Conservation (phyloP, 306 rosid species). For the Inga laurina region DNA sequence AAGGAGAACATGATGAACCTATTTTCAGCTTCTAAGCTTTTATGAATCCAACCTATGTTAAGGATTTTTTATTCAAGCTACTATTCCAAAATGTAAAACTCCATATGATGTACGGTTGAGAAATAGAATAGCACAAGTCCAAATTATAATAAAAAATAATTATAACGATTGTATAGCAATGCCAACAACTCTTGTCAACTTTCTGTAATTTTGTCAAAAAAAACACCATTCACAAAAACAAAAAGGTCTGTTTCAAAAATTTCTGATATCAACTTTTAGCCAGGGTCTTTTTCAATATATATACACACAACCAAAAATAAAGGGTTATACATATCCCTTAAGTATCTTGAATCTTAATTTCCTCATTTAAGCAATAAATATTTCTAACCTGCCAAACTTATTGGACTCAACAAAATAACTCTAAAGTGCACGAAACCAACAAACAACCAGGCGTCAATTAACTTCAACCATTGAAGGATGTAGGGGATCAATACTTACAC, state of each 20-base stretch:
- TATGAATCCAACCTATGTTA: not conserved
- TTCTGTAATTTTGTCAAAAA: not conserved
- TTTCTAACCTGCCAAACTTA: constrained; percentile 7
- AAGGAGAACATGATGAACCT: constrained; percentile 1
- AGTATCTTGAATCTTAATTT: not conserved
- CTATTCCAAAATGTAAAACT: constrained; percentile 5
- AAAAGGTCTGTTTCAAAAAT: constrained; percentile 6
- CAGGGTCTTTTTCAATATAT: not conserved
- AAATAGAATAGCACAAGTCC: not conserved
- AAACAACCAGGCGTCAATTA: constrained; percentile 1
- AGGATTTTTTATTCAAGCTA: constrained; percentile 13
- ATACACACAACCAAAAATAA: not conserved
- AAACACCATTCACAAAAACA: not conserved
- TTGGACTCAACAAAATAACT: not conserved
- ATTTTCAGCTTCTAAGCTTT: constrained; percentile 14
- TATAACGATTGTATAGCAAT: not conserved
- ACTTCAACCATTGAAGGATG: constrained; percentile 11
- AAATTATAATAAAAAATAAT: constrained; percentile 5
- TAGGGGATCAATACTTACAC: constrained; percentile 57
- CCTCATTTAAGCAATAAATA: constrained; percentile 11
- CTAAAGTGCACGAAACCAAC: constrained; percentile 10
- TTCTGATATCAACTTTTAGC: not conserved
- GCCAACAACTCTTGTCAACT: not conserved
- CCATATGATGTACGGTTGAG: not conserved
- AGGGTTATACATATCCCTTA: not conserved